A percentile compares a stretch with the other conserved stretches of the same genome.
Conservation (phyloP, 78 protist genomes). For the Pigoraptor vietnamica region DNA sequence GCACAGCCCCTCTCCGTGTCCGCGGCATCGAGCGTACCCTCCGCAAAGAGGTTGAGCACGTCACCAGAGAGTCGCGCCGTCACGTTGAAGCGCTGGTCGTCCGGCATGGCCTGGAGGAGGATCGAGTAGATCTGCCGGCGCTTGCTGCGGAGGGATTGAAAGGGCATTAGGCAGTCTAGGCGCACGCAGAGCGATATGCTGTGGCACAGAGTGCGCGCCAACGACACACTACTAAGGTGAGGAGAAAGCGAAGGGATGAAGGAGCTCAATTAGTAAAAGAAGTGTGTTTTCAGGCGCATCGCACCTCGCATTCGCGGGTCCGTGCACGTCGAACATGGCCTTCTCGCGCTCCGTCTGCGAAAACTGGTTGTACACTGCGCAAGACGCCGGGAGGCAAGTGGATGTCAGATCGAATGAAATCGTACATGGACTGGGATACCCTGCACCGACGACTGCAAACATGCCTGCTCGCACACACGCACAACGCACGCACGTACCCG, state of each 20-base stretch:
- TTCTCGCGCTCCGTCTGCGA: neutral
- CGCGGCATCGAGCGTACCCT: slow-evolving; percentile 23
- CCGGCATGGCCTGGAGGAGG: slow-evolving; percentile 43
- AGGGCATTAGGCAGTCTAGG: no score
- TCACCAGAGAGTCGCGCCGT: slow-evolving; percentile 33
- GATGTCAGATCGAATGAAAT: no score
- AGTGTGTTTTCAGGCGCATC: neutral
- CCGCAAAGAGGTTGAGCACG: slow-evolving; percentile 38
- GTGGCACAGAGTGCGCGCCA: no score
- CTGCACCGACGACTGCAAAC: no score
- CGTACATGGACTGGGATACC: no score
- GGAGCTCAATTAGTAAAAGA: neutral
- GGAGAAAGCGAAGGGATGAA: no score
- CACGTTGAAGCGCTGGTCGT: slow-evolving; percentile 39
- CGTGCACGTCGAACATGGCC: neutral
- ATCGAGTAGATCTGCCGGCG: slow-evolving; percentile 51
- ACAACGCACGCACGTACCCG: neutral
- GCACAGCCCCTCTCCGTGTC: slow-evolving; percentile 10
- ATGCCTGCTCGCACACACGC: neutral
- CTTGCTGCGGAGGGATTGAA: neutral
- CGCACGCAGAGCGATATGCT: no score
- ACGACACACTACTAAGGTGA: neutral
- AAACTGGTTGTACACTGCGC: slow-evolving; percentile 34
- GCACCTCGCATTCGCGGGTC: neutral
- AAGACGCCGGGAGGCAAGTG: neutral